Evolutionary conservation across 1,139 yeast genomes (phyloP).

Genomic region (Suhomyces bribrorum): DNA sequence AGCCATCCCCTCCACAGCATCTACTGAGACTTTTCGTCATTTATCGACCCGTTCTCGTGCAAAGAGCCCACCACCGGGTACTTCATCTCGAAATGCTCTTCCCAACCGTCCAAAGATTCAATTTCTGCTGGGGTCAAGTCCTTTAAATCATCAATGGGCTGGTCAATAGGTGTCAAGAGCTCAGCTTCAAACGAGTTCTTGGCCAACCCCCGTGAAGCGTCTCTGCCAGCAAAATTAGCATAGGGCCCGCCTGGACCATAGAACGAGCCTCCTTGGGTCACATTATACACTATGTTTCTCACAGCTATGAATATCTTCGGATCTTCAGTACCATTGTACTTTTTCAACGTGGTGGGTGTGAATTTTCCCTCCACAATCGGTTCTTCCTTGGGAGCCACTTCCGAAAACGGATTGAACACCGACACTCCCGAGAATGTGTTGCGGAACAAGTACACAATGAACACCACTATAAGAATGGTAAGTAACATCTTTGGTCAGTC

Average conservation of each 20-base stretch:
- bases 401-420: constrained; percentile 22
- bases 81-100: constrained; percentile 75
- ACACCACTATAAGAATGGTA: constrained; percentile 22
- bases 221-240: constrained; percentile 93
- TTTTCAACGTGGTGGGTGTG: constrained; percentile 72
- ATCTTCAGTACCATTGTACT: constrained; percentile 78
- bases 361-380: constrained; percentile 77
- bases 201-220: constrained; percentile 93
- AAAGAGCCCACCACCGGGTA: constrained; percentile 70
- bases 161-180: constrained; percentile 56
- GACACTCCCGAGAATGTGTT: constrained; percentile 22
- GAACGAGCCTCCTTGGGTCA: constrained; percentile 75
- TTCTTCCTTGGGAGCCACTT: constrained; percentile 30
- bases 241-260: constrained; percentile 98
- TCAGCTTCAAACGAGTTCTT: constrained; percentile 79
- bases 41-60: constrained; percentile 18
- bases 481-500: constrained; percentile 15
- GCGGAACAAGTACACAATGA: constrained; percentile 22
- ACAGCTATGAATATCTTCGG: constrained; percentile 82
- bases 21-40: no score
- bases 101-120: constrained; percentile 82
- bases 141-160: constrained; percentile 70
- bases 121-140: constrained; percentile 64
- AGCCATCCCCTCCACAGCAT: no score
- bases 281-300: constrained; percentile 84